Evolutionary conservation across 2,329 filamentous ascomycete species (phyloP).

Genomic region (Corinectria fuckeliana): DNA sequence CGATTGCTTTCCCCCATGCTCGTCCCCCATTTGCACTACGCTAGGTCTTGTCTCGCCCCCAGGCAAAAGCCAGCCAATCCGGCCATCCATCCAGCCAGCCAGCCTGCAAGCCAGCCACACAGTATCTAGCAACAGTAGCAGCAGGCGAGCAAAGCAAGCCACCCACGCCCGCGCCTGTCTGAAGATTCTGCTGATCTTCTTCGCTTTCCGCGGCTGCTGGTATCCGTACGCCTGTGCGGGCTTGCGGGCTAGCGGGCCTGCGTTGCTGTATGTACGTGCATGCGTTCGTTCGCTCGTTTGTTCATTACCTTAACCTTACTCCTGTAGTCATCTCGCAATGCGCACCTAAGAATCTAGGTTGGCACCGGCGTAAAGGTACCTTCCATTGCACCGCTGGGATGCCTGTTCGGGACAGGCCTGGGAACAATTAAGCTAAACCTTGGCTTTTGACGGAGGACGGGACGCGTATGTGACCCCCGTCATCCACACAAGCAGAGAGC

Average conservation of each 20-base stretch:
- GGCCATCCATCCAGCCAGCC: background rate
- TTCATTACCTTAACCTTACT: slow-evolving; percentile 20
- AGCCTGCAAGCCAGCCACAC: no score
- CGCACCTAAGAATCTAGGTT: slow-evolving; percentile 3
- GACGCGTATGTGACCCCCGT: background rate
- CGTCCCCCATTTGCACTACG: slow-evolving; percentile 4
- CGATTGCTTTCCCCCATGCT: background rate
- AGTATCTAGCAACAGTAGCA: background rate
- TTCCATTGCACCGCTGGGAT: background rate
- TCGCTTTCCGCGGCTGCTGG: slow-evolving; percentile 17
- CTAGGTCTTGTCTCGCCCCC: slow-evolving; percentile 7
- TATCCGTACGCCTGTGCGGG: background rate
- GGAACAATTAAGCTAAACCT: slow-evolving; percentile 4
- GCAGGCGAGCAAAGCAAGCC: no score
- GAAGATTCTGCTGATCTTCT: background rate
- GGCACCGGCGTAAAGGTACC: background rate
- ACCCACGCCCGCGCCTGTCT: background rate
- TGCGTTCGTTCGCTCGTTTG: background rate
- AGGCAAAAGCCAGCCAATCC: no score
- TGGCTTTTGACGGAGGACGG: background rate
- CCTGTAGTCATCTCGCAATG: background rate
- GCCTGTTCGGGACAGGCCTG: slow-evolving; percentile 4
- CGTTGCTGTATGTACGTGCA: no score
- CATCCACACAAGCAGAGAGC: background rate
- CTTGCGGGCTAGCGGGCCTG: no score